Evolutionary conservation across 208 protist species (phyloP).

Genomic region (Trypanosoma brucei): DNA sequence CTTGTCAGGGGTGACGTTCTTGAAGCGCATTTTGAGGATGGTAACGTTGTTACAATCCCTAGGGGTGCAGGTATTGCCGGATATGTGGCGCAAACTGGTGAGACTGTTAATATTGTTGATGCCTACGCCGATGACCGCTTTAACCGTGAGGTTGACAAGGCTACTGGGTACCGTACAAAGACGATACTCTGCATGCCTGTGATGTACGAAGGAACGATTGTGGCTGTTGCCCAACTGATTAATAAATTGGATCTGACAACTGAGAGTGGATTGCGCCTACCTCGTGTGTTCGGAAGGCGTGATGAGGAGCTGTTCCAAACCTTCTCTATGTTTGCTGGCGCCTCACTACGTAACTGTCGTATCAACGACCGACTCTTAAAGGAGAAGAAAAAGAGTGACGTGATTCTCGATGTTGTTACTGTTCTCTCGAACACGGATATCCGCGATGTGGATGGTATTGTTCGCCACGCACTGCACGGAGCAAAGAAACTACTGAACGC

Average conservation of each 20-base stretch:
- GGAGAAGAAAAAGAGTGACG: slow-evolving; percentile 62
- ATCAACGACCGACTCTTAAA: slow-evolving; percentile 49
- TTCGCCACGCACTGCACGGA: slow-evolving; percentile 50
- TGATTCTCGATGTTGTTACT: slow-evolving; percentile 57
- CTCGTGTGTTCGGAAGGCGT: slow-evolving; percentile 35
- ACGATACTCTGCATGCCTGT: slow-evolving; percentile 79
- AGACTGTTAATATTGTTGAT: slow-evolving; percentile 64
- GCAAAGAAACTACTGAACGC: slow-evolving; percentile 62
- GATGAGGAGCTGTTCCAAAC: slow-evolving; percentile 34
- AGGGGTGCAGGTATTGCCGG: slow-evolving; percentile 60
- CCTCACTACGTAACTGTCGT: slow-evolving; percentile 79
- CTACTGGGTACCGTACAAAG: slow-evolving; percentile 69
- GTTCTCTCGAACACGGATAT: slow-evolving; percentile 68
- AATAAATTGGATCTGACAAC: slow-evolving; percentile 62
- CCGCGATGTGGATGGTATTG: slow-evolving; percentile 55
- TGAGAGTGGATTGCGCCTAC: slow-evolving; percentile 44
- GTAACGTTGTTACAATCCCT: slow-evolving; percentile 54
- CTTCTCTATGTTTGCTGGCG: slow-evolving; percentile 78
- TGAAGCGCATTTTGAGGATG: slow-evolving; percentile 71
- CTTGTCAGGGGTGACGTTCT: slow-evolving; percentile 51
- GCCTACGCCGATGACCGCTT: slow-evolving; percentile 70
- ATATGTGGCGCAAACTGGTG: slow-evolving; percentile 45
- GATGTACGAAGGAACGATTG: slow-evolving; percentile 41
- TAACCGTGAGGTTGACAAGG: slow-evolving; percentile 75
- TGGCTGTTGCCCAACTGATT: slow-evolving; percentile 81